These are phyloP conservation scores for Malus domestica DNA, from an alignment of 306 rosid species.

Conservation along the genomic window ASM211411v1 NC_041799.1:17787501-17788000, in stretches of 20 bases:
- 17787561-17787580: not conserved
- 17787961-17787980: not conserved
- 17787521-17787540: slow-evolving; percentile 11
- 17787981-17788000: slow-evolving; percentile 29
- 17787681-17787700: slow-evolving; percentile 51
- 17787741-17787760: slow-evolving; percentile 46
- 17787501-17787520: slow-evolving; percentile 39
- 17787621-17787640: not conserved
- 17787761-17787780: slow-evolving; percentile 26
- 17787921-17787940: not conserved
- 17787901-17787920: no score
- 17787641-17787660: slow-evolving; percentile 3
- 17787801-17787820: slow-evolving; percentile 58
- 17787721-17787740: slow-evolving; percentile 60
- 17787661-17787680: slow-evolving; percentile 6
- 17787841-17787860: not conserved
- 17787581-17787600: not conserved
- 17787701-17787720: slow-evolving; percentile 91
- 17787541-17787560: slow-evolving; percentile 27
- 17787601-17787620: not conserved
- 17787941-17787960: no score
- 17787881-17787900: no score
- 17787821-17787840: slow-evolving; percentile 47
- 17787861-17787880: no score
- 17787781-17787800: slow-evolving; percentile 56